Base-by-base conservation (phyloP, 768 basidiomycete genomes). In the Lactarius hatsudake region DNA sequence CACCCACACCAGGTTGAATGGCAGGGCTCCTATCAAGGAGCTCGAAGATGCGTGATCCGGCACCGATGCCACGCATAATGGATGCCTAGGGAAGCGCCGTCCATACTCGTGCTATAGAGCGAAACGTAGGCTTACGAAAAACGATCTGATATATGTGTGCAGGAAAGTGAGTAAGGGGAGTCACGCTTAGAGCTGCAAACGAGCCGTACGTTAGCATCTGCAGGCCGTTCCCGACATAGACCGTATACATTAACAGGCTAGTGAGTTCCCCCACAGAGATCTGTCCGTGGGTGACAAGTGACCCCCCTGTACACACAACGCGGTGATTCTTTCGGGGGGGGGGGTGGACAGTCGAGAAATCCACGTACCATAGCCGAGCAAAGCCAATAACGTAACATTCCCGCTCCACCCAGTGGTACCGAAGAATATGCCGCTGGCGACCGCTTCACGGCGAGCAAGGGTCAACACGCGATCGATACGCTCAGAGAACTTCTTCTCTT, bases 1-100 rank as follows among this genome's bases (percentile, higher is more conserved):
- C 75, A 2, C 96, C 96, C 18, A 78, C 77, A 40, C 81, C 80
- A 5, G 89, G 84, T 3, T 85, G 84, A 70, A 97, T 91, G 38
- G 83, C 84, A 18, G 95, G 91, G 36, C 80, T 77, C 55, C 94
- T 86, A 72, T 94, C 94, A 12, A 98, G 81, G 18, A 98, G 85
- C 69, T 96, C 94, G 76, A 98, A 98, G n/a, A 98, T 89, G 26
- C 96, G 90, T 0, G 86, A 84, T 20, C 94, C 93, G 1, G 96
- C 96, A 64, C 96, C 96, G 60, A 98, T 87, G 62, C 93, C 96
- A 62, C 94, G 93, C 96, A 98, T 98, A 63, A 98, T 88, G 48
- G 94, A 95, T 12, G 93, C 86, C 91, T 93, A 69, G 12, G 32
- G 30, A 54, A 38, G 30, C 42, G 23, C 60, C 13, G 30, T 68